Evolutionary conservation across 208 protist genomes (phyloP), one percentile per base, ranked within the genome.

Genomic region (Acanthamoeba royreba): DNA sequence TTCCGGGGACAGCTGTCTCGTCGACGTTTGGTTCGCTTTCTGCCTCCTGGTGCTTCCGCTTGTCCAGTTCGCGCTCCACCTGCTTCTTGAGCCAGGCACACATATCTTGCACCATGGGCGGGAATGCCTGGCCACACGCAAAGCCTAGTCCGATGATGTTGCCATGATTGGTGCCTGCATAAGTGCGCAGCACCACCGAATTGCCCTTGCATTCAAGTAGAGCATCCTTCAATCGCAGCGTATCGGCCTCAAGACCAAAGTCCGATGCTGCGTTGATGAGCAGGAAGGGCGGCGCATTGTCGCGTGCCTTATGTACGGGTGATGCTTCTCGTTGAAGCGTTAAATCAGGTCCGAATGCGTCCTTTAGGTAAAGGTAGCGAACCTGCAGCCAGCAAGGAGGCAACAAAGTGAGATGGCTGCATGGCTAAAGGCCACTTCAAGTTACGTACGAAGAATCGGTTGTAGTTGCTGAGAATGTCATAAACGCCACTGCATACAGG

Each of bases 281-380:
- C 25, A 86, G 19, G 43, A 86, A 86, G 25, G 77, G 77, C n/a
- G 77, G 77, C 28, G 77, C 77, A 45, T 86, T 86, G 77, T 45
- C 55, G 4, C 45, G 63, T 19, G 77, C 77, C 31, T 55, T 28
- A 28, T 47, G 42, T 17, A 86, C 46, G 1, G 77, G 77, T 8
- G 77, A 86, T 19, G 77, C 77, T n/a, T 49, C 77, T 11, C 43
- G 40, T 3, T 43, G 31, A 5, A 86, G 43, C 31, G 4, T 45
- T n/a, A 35, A 45, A 25, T 86, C 77, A 25, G 47, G 42, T 2
- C 77, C 77, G 22, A 86, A 86, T 17, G 77, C 77, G 42, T 47
- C 45, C 3, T 25, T 28, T 45, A 86, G 31, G 77, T 55, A 86
- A 22, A 86, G 25, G 17, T 40, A 43, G 7, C 77, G 77, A 53